phyloP scores from a whole-genome alignment of 208 protist genomes.

The Leishmania amazonensis region DNA sequence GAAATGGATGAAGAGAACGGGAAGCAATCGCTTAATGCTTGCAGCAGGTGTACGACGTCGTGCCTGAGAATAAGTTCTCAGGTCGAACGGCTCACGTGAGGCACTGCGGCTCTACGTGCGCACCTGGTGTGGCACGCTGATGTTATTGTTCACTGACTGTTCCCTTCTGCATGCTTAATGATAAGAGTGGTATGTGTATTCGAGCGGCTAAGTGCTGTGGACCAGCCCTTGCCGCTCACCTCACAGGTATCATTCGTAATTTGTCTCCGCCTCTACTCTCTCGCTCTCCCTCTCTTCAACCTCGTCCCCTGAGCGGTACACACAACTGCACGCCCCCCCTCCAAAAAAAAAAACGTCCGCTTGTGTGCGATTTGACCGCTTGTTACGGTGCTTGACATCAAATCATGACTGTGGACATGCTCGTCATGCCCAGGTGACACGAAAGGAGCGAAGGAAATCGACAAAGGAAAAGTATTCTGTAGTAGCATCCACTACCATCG shows the following conservation, averaged over 20 bases:
- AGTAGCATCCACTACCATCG: neutral
- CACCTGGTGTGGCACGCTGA: neutral
- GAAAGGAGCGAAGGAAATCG: neutral
- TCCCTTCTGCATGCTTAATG: neutral
- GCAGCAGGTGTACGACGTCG: no score
- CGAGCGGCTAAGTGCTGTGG: no score
- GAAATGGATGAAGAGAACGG: neutral
- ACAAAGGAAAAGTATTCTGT: neutral
- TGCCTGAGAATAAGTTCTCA: neutral
- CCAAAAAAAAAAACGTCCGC: neutral
- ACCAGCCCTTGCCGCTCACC: neutral
- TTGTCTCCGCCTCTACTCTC: neutral
- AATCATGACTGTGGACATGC: neutral
- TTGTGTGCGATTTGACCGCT: neutral
- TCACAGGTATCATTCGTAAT: neutral
- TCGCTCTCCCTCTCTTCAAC: neutral
- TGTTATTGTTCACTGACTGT: neutral
- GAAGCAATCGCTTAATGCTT: neutral
- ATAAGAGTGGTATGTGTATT: neutral
- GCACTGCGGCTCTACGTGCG: neutral
- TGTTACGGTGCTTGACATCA: neutral
- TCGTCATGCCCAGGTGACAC: neutral
- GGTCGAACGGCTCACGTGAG: neutral
- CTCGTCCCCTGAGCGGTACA: neutral
- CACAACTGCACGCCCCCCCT: neutral